Evolutionary conservation across 1,139 yeast genomes (phyloP).

Genomic region (Taphrina sp.): DNA sequence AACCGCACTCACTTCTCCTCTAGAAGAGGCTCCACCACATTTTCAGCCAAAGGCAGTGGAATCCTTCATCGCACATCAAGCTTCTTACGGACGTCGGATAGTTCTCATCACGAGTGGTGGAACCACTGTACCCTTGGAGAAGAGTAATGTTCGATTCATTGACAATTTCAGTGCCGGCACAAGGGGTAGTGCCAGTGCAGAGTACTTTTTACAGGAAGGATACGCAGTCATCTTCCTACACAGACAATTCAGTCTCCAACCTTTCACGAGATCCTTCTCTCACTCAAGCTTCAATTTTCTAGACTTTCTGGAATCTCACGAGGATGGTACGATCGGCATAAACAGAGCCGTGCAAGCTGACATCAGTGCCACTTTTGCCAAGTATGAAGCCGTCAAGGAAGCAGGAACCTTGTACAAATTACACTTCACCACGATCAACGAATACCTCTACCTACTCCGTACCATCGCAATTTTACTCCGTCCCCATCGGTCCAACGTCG

Average conservation of each 20-base stretch:
- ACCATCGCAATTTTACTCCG: conserved; percentile 62
- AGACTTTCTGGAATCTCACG: conserved; percentile 61
- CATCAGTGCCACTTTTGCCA: neutral
- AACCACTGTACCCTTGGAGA: conserved; percentile 94
- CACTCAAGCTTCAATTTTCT: conserved; percentile 82
- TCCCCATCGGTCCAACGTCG: conserved; percentile 51
- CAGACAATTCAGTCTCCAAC: conserved; percentile 85
- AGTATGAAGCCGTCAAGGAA: conserved; percentile 48
- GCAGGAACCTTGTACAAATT: conserved; percentile 62
- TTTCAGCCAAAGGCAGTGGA: conserved; percentile 10
- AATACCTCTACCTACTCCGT: conserved; percentile 79
- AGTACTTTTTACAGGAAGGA: conserved; percentile 76
- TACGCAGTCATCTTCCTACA: conserved; percentile 91
- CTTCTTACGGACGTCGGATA: conserved; percentile 20
- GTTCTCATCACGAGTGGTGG: conserved; percentile 59
- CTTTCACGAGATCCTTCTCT: conserved; percentile 79
- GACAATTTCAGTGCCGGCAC: conserved; percentile 98
- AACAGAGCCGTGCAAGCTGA: neutral
- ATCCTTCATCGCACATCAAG: conserved; percentile 13
- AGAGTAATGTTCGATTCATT: conserved; percentile 91
- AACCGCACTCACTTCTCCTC: neutral
- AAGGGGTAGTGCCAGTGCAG: conserved; percentile 95
- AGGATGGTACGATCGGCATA: conserved; percentile 16
- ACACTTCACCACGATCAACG: conserved; percentile 94
- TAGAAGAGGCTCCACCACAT: conserved; percentile 19